Conservation (phyloP, 2,329 filamentous ascomycete species). For the Aureobasidium lini region DNA sequence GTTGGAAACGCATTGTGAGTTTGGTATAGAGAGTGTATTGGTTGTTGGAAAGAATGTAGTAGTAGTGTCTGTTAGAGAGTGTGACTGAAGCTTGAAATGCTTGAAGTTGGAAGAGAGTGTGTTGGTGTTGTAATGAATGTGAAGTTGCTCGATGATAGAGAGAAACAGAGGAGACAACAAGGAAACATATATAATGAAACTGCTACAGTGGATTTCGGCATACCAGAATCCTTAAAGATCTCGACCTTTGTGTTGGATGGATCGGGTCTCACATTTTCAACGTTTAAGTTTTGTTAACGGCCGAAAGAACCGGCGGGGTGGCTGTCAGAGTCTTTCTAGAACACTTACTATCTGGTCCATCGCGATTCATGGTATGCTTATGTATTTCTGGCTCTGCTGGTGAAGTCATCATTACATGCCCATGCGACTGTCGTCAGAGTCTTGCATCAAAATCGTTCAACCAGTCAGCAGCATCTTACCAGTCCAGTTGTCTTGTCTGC, state of each 20-base stretch:
- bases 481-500: neutral
- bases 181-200: neutral
- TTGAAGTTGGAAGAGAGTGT: neutral
- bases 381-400: neutral
- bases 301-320: neutral
- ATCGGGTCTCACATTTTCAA: conserved; percentile 9
- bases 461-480: neutral
- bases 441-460: neutral
- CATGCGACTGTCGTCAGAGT: neutral
- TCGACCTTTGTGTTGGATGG: neutral
- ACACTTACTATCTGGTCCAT: neutral
- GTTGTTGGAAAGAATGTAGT: neutral
- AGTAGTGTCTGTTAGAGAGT: neutral
- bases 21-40: neutral
- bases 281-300: neutral
- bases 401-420: neutral
- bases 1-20: conserved; percentile 9
- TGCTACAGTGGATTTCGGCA: neutral
- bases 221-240: neutral
- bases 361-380: neutral
- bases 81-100: neutral
- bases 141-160: neutral
- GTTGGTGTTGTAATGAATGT: neutral
- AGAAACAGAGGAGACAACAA: neutral
- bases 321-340: neutral